Percentiles rank a stretch among this genome's conserved stretches.
Conservation (phyloP, 1,139 yeast genomes). For the Sugiyamaella neomexicana region DNA sequence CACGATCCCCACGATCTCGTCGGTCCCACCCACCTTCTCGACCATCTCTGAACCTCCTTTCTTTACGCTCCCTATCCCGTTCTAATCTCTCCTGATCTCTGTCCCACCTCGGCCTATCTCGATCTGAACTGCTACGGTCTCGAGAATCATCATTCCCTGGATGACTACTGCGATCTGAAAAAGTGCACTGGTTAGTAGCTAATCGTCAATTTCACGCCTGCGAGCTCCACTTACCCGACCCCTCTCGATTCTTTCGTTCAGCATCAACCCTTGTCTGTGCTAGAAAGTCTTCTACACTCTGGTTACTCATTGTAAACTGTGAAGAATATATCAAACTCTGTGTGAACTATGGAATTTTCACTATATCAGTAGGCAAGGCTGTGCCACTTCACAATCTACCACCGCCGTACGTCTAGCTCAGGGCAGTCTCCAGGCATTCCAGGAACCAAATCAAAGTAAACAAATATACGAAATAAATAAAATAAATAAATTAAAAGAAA, state of each 20-base stretch:
- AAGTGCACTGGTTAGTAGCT: not conserved
- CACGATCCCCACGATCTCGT: constrained; percentile 17
- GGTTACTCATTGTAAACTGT: constrained; percentile 9
- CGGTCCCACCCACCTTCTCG: constrained; percentile 14
- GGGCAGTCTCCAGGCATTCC: not conserved
- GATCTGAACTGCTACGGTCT: not conserved
- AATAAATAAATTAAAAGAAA: constrained; percentile 2
- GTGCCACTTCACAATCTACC: not conserved
- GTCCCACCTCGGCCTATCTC: constrained; percentile 3
- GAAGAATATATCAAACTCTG: not conserved
- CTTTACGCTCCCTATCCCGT: constrained; percentile 9
- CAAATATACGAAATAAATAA: constrained; percentile 19
- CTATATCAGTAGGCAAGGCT: not conserved
- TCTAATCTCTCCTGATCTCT: constrained; percentile 7
- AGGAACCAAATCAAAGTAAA: not conserved
- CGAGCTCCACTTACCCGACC: constrained; percentile 1
- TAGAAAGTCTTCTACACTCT: constrained; percentile 1
- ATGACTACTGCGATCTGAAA: not conserved
- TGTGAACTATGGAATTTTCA: constrained; percentile 3
- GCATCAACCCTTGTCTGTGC: not conserved
- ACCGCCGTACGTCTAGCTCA: constrained; percentile 3
- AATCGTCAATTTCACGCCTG: not conserved
- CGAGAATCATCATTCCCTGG: not conserved
- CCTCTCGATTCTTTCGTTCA: not conserved
- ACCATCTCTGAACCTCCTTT: constrained; percentile 9